Evolutionary conservation across 371 early-diverging fungal genomes (phyloP), one percentile per base, ranked within the genome.

Genomic region (Mucor plumbeus): DNA sequence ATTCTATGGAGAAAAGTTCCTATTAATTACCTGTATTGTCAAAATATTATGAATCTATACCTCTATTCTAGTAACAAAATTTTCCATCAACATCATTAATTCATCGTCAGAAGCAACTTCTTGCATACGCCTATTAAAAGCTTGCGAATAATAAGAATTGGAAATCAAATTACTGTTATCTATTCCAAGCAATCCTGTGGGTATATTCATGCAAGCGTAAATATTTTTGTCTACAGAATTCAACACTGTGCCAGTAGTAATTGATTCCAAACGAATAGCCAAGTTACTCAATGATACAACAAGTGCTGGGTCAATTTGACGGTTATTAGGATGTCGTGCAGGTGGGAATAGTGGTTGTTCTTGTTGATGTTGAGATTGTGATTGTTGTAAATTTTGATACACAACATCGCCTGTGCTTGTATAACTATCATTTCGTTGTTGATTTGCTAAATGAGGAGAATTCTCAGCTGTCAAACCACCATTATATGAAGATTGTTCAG

Each of bases 41-140:
- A 44, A 44, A n/a, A 44, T 31, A 11, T 54, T 5, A 53, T 26
- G 26, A 26, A 26, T 26, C 3, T 21, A 76, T 76, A 82, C 82
- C 78, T 90, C 90, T 39, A 88, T 83, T 50, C 88, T 77, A 1
- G 83, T 81, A 44, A 90, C 77, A 59, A 85, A 81, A 62, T 85
- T 85, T 63, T 88, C 88, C 44, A 86, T 82, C 31, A 90, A 70
- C 26, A 72, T 59, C 44, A 84, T 40, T 10, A 90, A 71, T 36
- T 88, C 88, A 26, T 82, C 83, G 64, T 88, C 88, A 5, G 83
- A 77, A 7, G 85, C 84, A 43, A 79, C 72, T 55, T 87, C 82
- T 59, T 78, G 73, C 47, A 87, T 73, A 21, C 82, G 79, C 34
- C 77, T 64, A 33, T 69, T 59, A 14, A 69, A 50, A 1, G 60